A percentile compares a stretch with the other conserved stretches of the same genome.
phyloP scores from a whole-genome alignment of 2,329 filamentous ascomycete genomes.

The Alternaria brassicicola region DNA sequence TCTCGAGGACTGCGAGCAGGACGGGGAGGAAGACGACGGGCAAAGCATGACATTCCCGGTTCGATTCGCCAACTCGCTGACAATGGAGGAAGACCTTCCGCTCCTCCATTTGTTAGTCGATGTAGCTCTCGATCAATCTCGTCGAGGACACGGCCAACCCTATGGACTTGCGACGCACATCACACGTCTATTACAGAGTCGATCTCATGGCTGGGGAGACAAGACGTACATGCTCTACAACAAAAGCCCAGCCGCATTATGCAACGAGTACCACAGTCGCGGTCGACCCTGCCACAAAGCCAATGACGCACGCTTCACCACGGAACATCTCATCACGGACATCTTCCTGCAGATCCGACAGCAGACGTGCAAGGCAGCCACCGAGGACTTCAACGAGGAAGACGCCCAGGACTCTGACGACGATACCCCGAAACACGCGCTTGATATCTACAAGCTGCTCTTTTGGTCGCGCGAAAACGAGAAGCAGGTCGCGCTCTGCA shows the following conservation, averaged over 20 bases:
- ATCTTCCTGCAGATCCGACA: background rate
- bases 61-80: background rate
- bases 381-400: background rate
- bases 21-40: background rate
- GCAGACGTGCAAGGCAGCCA: background rate
- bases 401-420: background rate
- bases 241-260: background rate
- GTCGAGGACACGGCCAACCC: background rate
- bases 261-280: background rate
- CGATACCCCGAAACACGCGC: background rate
- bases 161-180: background rate
- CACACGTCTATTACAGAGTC: background rate
- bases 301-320: background rate
- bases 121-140: background rate
- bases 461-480: background rate
- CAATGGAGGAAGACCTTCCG: background rate
- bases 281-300: background rate
- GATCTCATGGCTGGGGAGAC: background rate
- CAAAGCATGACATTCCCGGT: background rate
- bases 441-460: background rate
- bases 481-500: background rate
- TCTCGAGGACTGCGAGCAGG: background rate
- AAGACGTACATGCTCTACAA: background rate
- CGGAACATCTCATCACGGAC: background rate
- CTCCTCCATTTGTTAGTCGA: background rate